phyloP scores from a whole-genome alignment of 83 land plant genomes.

The Thuja plicata region DNA sequence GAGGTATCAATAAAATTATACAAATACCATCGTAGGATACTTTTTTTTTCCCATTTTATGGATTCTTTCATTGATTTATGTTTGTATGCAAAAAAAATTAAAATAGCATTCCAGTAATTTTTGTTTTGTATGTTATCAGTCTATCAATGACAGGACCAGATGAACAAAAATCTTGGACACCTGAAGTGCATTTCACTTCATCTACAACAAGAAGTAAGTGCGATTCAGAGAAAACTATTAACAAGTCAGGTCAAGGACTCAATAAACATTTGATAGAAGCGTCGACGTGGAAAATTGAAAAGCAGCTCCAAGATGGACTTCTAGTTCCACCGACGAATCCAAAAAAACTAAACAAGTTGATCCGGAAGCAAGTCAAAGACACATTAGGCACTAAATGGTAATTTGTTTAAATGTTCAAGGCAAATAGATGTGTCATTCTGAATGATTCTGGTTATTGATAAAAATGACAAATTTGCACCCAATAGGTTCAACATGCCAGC shows the following conservation, averaged over 20 bases:
- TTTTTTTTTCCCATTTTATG: not conserved
- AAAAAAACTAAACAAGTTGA: slow-evolving; percentile 56
- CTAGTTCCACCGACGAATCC: slow-evolving; percentile 78
- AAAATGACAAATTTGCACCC: not conserved
- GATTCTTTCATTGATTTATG: not conserved
- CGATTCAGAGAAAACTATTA: not conserved
- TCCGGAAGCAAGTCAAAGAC: slow-evolving; percentile 56
- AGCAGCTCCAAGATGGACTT: slow-evolving; percentile 71
- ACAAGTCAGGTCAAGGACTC: not conserved
- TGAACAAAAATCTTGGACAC: slow-evolving; percentile 4
- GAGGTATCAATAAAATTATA: not conserved
- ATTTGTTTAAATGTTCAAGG: not conserved
- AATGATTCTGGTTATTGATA: not conserved
- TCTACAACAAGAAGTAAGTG: not conserved
- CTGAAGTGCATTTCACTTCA: not conserved
- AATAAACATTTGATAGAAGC: not conserved
- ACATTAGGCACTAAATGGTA: slow-evolving; percentile 79
- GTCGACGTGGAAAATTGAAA: slow-evolving; percentile 26
- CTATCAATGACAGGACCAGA: not conserved
- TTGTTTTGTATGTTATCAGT: not conserved
- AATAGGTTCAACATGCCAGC: slow-evolving; percentile 97
- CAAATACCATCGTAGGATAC: not conserved
- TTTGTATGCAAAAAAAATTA: not conserved
- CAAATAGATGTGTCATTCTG: not conserved
- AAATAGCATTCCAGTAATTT: not conserved